Base-by-base conservation (phyloP, 31 red algal species). In the Asparagopsis taxiformis region DNA sequence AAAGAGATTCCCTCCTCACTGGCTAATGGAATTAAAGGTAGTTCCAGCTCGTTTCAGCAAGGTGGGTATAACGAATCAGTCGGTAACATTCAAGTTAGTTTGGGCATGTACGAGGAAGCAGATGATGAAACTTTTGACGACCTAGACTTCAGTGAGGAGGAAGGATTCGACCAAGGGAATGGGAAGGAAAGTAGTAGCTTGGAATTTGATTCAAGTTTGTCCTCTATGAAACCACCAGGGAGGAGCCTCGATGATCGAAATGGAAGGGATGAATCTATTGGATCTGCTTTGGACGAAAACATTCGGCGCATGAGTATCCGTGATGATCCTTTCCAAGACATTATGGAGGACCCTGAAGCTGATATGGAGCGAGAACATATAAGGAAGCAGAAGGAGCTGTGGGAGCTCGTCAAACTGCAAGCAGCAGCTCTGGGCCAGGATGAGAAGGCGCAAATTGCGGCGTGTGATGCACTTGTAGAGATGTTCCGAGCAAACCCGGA, bases 81-180 rank as follows among this genome's bases (percentile, higher is more conserved):
- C 17, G 66, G 23, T 21, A 66, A 26, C 29, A 23, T 57, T n/a
- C 23, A 34, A 21, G 77, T 62, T 29, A 41, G 59, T 34, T 65
- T 88, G 1, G 73, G 58, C n/a, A 56, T 49, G 20, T 88, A 88
- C 72, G 84, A 88, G 63, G 84, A 87, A 49, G 87, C 67, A 17
- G 74, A 62, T 31, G 72, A 77, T 41, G 92, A 86, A 48, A 81
- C 70, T 57, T 94, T 87, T 63, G 76, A 87, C 55, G 90, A 94
- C 39, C 68, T 94, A n/a, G 90, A 84, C 3, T 82, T 94, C 55
- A 76, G 77, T 33, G 43, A 75, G 31, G 44, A 71, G 54, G 59
- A 51, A 38, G 16, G 15, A 16, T 6, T 74, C 22, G 29, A 56
- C 3, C 36, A 54, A 5, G 3, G 25, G 5, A 35, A 3, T 1